phyloP scores from a whole-genome alignment of 2,329 filamentous ascomycete genomes.

The Talaromyces sp. region DNA sequence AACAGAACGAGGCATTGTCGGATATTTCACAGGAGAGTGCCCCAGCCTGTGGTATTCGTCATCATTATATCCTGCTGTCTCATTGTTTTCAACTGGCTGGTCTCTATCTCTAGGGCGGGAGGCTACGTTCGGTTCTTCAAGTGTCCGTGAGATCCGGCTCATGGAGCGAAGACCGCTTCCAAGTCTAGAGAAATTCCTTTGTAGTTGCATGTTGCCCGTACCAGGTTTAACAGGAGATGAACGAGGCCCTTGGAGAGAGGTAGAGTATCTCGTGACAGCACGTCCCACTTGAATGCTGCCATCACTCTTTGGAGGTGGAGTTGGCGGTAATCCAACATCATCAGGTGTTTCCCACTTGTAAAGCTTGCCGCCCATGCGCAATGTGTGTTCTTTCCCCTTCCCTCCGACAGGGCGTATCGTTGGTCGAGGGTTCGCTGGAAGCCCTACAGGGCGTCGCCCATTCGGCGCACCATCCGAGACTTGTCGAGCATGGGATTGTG shows the following conservation, averaged over 20 bases:
- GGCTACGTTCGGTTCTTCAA: neutral
- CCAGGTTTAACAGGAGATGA: neutral
- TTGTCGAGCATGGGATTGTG: neutral
- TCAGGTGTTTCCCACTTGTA: constrained; percentile 10
- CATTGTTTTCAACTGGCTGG: neutral
- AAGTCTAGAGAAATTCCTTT: constrained; percentile 10
- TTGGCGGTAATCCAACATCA: neutral
- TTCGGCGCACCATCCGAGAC: constrained; percentile 4
- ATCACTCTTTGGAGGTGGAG: neutral
- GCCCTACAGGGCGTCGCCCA: constrained; percentile 15
- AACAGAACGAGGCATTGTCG: constrained; percentile 17
- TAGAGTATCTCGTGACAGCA: neutral
- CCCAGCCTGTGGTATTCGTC: neutral
- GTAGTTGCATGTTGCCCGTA: neutral
- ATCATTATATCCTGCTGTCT: neutral
- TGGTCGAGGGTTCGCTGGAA: constrained; percentile 34
- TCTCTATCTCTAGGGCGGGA: neutral
- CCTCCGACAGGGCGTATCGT: constrained; percentile 24
- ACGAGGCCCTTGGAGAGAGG: neutral
- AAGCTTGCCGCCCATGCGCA: neutral
- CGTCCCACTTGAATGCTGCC: neutral
- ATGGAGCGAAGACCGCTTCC: constrained; percentile 14
- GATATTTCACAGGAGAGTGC: constrained; percentile 15
- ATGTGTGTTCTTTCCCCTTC: constrained; percentile 12
- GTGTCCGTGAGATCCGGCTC: neutral